Evolutionary conservation across 1,284 basidiomycete genomes (phyloP), one percentile per base, ranked within the genome.

Genomic region (Cryptococcus deneoformans): DNA sequence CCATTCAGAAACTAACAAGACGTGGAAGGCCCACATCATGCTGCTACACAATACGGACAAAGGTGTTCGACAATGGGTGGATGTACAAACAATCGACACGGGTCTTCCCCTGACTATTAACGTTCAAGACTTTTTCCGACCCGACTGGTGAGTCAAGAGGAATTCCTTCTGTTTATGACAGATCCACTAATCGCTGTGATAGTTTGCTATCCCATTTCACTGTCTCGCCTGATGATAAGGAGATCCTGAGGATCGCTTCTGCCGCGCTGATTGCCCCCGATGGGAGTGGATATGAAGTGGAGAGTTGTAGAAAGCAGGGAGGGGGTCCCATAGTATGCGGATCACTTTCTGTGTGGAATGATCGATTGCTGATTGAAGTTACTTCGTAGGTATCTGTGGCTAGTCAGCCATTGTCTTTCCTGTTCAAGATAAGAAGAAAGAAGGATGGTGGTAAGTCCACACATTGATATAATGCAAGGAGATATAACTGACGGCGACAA

Each of bases 111-210:
- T 79, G 42, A 75, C 77, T 3, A 77, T 79, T 57, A 79, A 79
- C 54, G 78, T 79, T 1, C 78, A 79, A 57, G 78, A 79, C 61
- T 77, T 77, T 60, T 79, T 79, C 72, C 56, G 78, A 20, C 72
- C 75, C 2, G 59, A 72, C 2, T 69, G 69, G 76, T 77, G 46
- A 63, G 73, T 59, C 24, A 2, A 20, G 20, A 20, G 20, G 20
- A 20, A 36, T 9, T 55, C 20, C 48, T 3, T 16, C 29, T n/a
- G 14, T n/a, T 5, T 52, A 35, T 34, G 42, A n/a, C 42, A 44
- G 8, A 38, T 34, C 10, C 38, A 34, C 37, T 39, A 46, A 16
- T 20, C 16, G 34, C 14, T 48, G 5, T 24, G 10, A 24, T 56
- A 79, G 76, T 37, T 62, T 79, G 0, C 52, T 79, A 1, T 79